Evolutionary conservation across 1,284 basidiomycete species (phyloP).

Genomic region (Xerocomus amazonicus): DNA sequence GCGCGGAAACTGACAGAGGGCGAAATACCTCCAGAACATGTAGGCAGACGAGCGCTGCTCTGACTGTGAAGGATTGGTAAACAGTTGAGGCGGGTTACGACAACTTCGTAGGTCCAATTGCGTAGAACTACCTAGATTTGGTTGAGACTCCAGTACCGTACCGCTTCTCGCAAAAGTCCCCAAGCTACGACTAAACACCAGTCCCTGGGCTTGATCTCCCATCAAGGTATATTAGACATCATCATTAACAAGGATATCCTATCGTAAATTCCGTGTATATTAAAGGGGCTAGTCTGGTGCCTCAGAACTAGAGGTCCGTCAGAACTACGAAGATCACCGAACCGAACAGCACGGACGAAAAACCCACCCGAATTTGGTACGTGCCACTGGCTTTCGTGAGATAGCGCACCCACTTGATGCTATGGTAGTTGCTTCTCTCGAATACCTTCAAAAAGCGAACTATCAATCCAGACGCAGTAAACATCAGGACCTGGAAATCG

Average conservation of each 20-base stretch:
- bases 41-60: constrained; percentile 20
- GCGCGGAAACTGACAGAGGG: background rate
- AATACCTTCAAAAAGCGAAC: constrained; percentile 98
- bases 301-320: constrained; percentile 22
- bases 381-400: constrained; percentile 84
- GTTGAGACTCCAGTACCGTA: background rate
- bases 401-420: constrained; percentile 90
- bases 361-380: constrained; percentile 80
- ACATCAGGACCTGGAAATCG: constrained; percentile 98
- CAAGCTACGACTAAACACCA: background rate
- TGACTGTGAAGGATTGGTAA: constrained; percentile 6
- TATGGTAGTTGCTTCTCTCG: constrained; percentile 92
- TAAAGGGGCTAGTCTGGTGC: constrained; percentile 5
- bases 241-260: constrained; percentile 26
- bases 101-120: constrained; percentile 1
- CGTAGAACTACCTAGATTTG: constrained; percentile 8
- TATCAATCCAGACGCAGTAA: constrained; percentile 92
- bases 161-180: background rate
- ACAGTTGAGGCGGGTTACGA: constrained; percentile 21
- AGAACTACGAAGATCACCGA: background rate
- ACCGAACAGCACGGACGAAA: background rate
- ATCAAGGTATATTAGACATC: constrained; percentile 25
- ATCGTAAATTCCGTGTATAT: constrained; percentile 26
- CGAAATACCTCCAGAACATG: constrained; percentile 45
- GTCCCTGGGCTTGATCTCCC: constrained; percentile 6